Evolutionary conservation across 495 filamentous ascomycete species (phyloP).

Genomic region (Neurospora sp.): DNA sequence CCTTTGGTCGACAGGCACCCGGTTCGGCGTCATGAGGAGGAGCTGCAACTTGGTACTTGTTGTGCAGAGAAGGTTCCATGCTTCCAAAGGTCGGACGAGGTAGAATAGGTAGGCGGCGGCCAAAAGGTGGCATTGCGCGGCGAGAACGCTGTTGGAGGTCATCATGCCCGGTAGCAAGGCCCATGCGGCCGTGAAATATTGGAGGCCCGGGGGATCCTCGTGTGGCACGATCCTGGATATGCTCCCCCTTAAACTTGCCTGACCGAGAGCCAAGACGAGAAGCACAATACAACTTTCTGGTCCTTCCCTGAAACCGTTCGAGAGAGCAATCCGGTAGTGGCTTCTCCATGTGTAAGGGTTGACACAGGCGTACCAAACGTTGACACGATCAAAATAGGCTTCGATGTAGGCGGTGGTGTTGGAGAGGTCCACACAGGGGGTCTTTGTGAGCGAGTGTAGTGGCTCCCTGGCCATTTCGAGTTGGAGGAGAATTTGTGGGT

Average conservation of each 20-base stretch:
- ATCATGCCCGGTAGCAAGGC: slow-evolving; percentile 64
- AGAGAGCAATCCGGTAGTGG: slow-evolving; percentile 62
- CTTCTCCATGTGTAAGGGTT: slow-evolving; percentile 74
- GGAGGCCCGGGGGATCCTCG: slow-evolving; percentile 63
- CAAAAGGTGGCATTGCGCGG: slow-evolving; percentile 69
- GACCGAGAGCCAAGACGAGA: slow-evolving; percentile 65
- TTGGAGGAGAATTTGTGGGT: slow-evolving; percentile 67
- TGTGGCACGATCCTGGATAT: slow-evolving; percentile 63
- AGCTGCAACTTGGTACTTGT: slow-evolving; percentile 75
- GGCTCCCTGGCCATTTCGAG: slow-evolving; percentile 74
- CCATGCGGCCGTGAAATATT: slow-evolving; percentile 76
- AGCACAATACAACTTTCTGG: slow-evolving; percentile 77
- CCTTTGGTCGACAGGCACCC: slow-evolving; percentile 55
- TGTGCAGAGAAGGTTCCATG: slow-evolving; percentile 69
- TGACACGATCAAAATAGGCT: slow-evolving; percentile 69
- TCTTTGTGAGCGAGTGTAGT: slow-evolving; percentile 51
- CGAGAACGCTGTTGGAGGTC: slow-evolving; percentile 65
- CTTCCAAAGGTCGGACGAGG: slow-evolving; percentile 67
- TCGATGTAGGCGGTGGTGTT: slow-evolving; percentile 66
- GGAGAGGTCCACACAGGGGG: slow-evolving; percentile 55
- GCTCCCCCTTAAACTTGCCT: slow-evolving; percentile 58
- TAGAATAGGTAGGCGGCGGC: slow-evolving; percentile 77
- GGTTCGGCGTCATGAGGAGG: slow-evolving; percentile 57
- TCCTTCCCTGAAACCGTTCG: slow-evolving; percentile 62
- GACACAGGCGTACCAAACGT: slow-evolving; percentile 78